Evolutionary conservation across 768 basidiomycete species (phyloP).

Genomic region (Leccinum uliginosum): DNA sequence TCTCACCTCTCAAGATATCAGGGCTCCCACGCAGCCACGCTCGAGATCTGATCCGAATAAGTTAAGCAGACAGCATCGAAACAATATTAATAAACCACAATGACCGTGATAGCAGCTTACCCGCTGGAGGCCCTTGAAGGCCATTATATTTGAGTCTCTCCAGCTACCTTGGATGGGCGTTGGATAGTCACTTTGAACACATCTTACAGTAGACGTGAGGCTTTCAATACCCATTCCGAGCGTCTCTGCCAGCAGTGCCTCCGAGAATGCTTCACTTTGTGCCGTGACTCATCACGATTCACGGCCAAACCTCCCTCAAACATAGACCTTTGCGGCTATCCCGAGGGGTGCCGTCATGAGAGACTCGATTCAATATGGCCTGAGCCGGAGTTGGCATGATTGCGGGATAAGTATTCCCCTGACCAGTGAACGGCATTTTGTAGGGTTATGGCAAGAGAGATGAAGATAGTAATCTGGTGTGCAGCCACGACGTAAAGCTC

Average conservation of each 20-base stretch:
- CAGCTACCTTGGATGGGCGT: background rate
- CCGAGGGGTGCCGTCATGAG: background rate
- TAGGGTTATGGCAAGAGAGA: background rate
- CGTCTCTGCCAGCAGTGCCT: background rate
- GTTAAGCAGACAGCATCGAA: background rate
- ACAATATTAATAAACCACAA: background rate
- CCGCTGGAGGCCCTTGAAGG: background rate
- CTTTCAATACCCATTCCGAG: background rate
- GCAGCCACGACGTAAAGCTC: background rate
- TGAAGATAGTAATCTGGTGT: background rate
- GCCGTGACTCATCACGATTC: background rate
- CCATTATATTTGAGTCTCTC: background rate
- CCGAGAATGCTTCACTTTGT: background rate
- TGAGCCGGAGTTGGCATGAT: background rate
- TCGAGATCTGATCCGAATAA: conserved; percentile 1
- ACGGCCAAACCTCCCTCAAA: background rate
- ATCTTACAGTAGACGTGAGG: background rate
- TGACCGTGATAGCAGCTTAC: background rate
- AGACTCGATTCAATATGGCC: background rate
- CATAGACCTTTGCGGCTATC: background rate
- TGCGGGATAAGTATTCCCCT: background rate
- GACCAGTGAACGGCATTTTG: background rate
- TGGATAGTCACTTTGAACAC: background rate
- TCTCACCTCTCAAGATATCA: background rate
- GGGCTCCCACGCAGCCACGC: background rate